These are phyloP conservation scores for Lipomyces kockii DNA, from an alignment of 805 yeast genomes.

Conservation along the genomic window DNA sequence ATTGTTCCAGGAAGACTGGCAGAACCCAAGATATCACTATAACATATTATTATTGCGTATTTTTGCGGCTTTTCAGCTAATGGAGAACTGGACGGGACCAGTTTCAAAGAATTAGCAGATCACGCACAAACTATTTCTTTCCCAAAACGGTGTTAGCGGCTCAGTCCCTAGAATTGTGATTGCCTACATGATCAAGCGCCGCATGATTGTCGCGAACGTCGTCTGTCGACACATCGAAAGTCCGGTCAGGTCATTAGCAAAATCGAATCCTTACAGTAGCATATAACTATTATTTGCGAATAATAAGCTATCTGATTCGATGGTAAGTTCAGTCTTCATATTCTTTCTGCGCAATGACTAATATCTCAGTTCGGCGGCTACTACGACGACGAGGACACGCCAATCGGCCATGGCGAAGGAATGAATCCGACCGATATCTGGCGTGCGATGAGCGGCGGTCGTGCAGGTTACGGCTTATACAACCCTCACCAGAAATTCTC, in stretches of 20 bases:
- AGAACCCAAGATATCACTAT: too few relatives aligned
- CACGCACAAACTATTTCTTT: too few relatives aligned
- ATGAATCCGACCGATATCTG: slow-evolving; percentile 14
- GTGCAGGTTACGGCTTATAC: slow-evolving; percentile 13
- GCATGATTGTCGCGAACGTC: too few relatives aligned
- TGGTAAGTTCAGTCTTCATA: background rate
- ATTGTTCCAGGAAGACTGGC: too few relatives aligned
- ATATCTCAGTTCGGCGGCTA: slow-evolving; percentile 27
- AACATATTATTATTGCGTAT: too few relatives aligned
- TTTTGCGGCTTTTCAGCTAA: too few relatives aligned
- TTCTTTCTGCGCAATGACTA: background rate
- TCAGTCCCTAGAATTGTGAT: too few relatives aligned
- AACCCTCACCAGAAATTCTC: slow-evolving; percentile 57
- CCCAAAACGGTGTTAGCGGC: too few relatives aligned
- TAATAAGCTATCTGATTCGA: background rate
- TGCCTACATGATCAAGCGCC: too few relatives aligned
- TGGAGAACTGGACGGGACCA: too few relatives aligned
- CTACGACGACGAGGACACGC: slow-evolving; percentile 32
- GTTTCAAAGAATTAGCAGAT: too few relatives aligned
- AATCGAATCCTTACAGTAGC: background rate
- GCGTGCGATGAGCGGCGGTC: slow-evolving; percentile 20
- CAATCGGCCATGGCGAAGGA: slow-evolving; percentile 17
- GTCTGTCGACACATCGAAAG: too few relatives aligned
- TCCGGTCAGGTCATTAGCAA: background rate
- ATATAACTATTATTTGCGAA: background rate